Conservation (phyloP, 2,329 filamentous ascomycete species). For the Talaromyces sp. region DNA sequence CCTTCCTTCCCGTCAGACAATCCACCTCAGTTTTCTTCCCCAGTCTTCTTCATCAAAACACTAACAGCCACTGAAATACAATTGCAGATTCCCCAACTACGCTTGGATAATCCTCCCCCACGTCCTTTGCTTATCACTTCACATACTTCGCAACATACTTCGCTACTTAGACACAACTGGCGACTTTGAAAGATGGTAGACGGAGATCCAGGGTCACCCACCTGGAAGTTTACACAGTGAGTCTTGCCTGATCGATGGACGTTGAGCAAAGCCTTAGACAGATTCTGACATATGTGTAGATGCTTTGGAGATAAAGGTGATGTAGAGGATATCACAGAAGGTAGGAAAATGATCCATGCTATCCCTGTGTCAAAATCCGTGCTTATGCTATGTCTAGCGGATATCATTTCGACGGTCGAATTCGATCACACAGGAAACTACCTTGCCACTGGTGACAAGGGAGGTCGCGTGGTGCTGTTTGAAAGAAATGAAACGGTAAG, state of each 20-base stretch:
- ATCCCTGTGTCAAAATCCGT: background rate
- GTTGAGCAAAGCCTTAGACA: background rate
- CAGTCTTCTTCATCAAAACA: background rate
- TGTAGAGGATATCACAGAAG: slow-evolving; percentile 98
- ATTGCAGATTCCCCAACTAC: background rate
- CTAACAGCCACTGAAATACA: background rate
- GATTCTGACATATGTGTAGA: slow-evolving; percentile 47
- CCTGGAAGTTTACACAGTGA: slow-evolving; percentile 99
- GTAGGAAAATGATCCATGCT: slow-evolving; percentile 43
- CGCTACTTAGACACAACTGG: slow-evolving; percentile 28
- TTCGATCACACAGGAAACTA: slow-evolving; percentile 51
- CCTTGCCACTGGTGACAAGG: slow-evolving; percentile 49
- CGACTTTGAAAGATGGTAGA: slow-evolving; percentile 76
- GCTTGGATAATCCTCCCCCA: slow-evolving; percentile 2
- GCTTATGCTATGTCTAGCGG: slow-evolving; percentile 29
- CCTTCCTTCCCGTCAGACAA: background rate
- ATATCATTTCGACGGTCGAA: slow-evolving; percentile 51
- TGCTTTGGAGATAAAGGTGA: slow-evolving; percentile 99
- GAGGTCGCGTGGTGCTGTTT: slow-evolving; percentile 48
- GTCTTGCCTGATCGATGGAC: slow-evolving; percentile 34
- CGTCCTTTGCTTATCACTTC: slow-evolving; percentile 13
- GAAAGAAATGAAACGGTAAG: slow-evolving; percentile 83
- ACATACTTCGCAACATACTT: too few relatives aligned
- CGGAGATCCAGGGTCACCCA: slow-evolving; percentile 87
- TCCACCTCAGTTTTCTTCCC: background rate